phyloP scores from a whole-genome alignment of 345 rosid species.

The Populus ilicifolia region DNA sequence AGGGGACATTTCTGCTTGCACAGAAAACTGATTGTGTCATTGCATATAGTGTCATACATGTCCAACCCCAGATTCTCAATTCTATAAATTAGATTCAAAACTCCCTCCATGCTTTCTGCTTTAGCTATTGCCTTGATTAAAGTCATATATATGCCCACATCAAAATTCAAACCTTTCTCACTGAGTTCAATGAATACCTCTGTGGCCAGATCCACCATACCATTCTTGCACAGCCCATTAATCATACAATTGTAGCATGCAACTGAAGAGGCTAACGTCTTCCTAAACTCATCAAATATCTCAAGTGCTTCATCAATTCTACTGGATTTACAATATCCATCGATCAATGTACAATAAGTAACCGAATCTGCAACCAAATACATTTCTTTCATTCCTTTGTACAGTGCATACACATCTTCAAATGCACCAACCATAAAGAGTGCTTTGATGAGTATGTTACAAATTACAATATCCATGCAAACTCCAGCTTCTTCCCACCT shows the following conservation, averaged over 20 bases:
- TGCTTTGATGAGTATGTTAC: conserved; percentile 69
- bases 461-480: conserved; percentile 61
- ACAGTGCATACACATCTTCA: conserved; percentile 63
- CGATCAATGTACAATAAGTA: conserved; percentile 57
- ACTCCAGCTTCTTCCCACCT: conserved; percentile 51
- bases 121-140: conserved; percentile 43
- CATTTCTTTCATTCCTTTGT: conserved; percentile 54
- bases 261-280: conserved; percentile 41
- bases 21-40: conserved; percentile 48
- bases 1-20: conserved; percentile 49
- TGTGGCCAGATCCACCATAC: conserved; percentile 55
- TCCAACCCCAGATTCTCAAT: conserved; percentile 38
- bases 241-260: conserved; percentile 59
- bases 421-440: conserved; percentile 62
- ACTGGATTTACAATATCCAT: conserved; percentile 56
- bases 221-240: conserved; percentile 55
- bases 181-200: conserved; percentile 54
- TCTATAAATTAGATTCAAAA: conserved; percentile 41
- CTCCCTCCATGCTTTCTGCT: conserved; percentile 42
- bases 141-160: conserved; percentile 31
- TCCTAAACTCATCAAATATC: conserved; percentile 69
- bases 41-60: conserved; percentile 33
- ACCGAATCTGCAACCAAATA: conserved; percentile 49
- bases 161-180: conserved; percentile 44
- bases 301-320: conserved; percentile 72